These are phyloP conservation scores for Aspergillus sparsus DNA, from an alignment of 495 filamentous ascomycete genomes.

Conservation along the genomic window DNA sequence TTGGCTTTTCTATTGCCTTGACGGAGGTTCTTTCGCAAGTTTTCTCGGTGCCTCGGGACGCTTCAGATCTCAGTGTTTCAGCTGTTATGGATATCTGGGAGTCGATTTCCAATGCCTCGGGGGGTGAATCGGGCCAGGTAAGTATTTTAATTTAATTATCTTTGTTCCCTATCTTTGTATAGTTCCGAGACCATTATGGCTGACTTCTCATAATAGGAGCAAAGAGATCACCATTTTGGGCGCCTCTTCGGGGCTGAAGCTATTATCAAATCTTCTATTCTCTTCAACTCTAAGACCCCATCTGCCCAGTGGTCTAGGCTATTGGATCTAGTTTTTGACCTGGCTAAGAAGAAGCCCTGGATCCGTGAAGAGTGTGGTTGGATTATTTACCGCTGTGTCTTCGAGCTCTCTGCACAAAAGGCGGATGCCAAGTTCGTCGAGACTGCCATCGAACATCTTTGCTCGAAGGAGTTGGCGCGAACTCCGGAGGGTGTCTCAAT, in stretches of 20 bases:
- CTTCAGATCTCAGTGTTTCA: conserved; percentile 42
- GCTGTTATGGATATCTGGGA: conserved; percentile 66
- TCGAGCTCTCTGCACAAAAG: conserved; percentile 42
- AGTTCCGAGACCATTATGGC: background rate
- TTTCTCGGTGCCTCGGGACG: conserved; percentile 32
- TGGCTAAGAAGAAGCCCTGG: conserved; percentile 75
- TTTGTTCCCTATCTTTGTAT: background rate
- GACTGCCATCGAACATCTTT: conserved; percentile 61
- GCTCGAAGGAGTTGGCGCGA: conserved; percentile 63
- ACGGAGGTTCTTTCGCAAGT: conserved; percentile 75
- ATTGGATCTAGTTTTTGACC: conserved; percentile 51
- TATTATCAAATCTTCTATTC: conserved; percentile 73
- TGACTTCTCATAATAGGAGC: conserved; percentile 58
- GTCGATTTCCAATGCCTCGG: conserved; percentile 63
- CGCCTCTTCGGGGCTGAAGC: conserved; percentile 84
- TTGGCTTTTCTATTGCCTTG: conserved; percentile 89
- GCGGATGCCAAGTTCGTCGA: conserved; percentile 52
- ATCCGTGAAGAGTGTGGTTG: conserved; percentile 83
- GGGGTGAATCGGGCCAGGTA: conserved; percentile 65
- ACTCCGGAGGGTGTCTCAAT: conserved; percentile 87
- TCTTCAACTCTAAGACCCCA: conserved; percentile 55
- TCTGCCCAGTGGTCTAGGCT: conserved; percentile 61
- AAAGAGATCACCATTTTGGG: conserved; percentile 81
- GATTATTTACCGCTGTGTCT: conserved; percentile 57
- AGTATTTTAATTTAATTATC: background rate